Base-by-base conservation (phyloP, 331 rosid species). In the Ulmus americana region DNA sequence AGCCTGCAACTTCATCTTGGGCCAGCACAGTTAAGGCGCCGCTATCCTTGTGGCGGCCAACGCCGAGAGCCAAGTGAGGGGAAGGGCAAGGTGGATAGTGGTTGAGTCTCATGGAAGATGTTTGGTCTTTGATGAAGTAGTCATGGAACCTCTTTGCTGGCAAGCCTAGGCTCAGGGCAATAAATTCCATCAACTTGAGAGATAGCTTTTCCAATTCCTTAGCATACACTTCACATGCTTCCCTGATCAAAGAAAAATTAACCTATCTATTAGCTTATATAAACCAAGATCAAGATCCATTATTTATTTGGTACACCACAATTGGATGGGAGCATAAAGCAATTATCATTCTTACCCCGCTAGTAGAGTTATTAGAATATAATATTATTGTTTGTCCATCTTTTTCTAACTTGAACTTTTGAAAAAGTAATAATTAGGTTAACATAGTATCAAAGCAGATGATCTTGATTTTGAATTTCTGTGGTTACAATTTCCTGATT, bases 1-100 rank as follows among this genome's bases (percentile, higher is more conserved):
- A 58, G 3, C 95, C 97, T 56, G 83, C 87, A 4, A 87, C 89
- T 8, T 87, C 78, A 64, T 85, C 94, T 75, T 87, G 87, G 51
- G 95, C 78, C 0, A 90, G 88, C 9, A 87, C 74, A 2, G 97
- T 90, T 58, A 87, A 63, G 13, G 77, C 87, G 1, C 95, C 87
- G 1, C 65, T 76, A 77, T 87, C 97, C 62, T 82, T 87, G 76
- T 90, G 97, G 8, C 58, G 94, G 14, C 97, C 94, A 5, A 82
- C 80, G 1, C 97, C 97, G 7, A 90, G 89, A 9, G 87, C 84
- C 38, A 90, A 62, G 9, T 82, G 56, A 39, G 95, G 89, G 41
- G 3, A 64, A 0, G 95, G 89, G 39, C 97, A 88, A 15, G 84
- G 67, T 0, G 96, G 91, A 67, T 88, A 91, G 75, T 77, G 86